Base-by-base conservation (phyloP, 805 yeast species). In the Saturnispora halmiae region DNA sequence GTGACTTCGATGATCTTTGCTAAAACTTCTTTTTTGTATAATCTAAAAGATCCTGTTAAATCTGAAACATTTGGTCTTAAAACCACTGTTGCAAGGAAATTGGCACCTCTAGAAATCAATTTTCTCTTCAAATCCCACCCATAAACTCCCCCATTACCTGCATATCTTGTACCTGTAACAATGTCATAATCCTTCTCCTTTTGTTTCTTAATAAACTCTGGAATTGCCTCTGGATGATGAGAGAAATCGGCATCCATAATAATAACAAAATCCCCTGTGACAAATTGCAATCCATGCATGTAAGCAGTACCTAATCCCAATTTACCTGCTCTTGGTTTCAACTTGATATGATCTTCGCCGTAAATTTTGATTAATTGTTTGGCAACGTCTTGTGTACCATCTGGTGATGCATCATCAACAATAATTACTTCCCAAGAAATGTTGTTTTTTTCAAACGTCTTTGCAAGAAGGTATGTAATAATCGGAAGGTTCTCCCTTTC, bases 161-260 rank as follows among this genome's bases (percentile, higher is more conserved):
- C 81, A 52, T 82, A 81, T 53, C 90, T 71, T 7, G 90, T 82
- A 39, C 65, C 65, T 1, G 65, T 61, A 19, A 61, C 65, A 56
- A 75, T 75, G 51, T 75, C 81, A 49, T 55, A 75, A 53, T 75
- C 55, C 10, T 55, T 54, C 34, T 52, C 56, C 54, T 72, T 66
- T 51, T 82, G 90, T 56, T 75, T 75, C 40, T 69, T 70, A 53
- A 82, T 80, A 58, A 81, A 80, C 56, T 78, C 66, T 6, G 88
- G 90, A 58, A 81, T 81, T 22, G 87, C 82, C 51, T 76, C 79
- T 19, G 90, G 90, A 58, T 79, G 86, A 59, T 81, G 90, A 6
- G 85, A 77, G 63, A 82, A 81, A 57, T 81, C 90, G 14, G 90
- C 90, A 56, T 81, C 90, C 90, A 81, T 81, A 51, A 82, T 81